phyloP scores from a whole-genome alignment of 192 early-diverging fungal genomes.

The Podila minutissima region DNA sequence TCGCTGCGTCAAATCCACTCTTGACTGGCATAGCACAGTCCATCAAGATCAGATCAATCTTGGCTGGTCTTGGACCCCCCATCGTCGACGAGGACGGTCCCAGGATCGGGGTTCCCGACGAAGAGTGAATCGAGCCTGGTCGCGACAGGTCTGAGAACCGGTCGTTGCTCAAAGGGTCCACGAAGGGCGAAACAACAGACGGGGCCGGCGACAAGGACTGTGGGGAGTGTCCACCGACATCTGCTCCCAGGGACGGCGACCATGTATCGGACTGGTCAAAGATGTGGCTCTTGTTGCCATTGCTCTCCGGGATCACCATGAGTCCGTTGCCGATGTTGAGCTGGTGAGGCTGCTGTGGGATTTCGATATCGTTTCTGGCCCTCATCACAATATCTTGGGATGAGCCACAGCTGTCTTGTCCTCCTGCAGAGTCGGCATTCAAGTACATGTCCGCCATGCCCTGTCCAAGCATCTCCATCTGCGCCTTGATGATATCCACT shows the following conservation, averaged over 20 bases:
- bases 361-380: too few relatives aligned
- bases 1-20: constrained; percentile 63
- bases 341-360: neutral
- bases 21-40: constrained; percentile 71
- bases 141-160: too few relatives aligned
- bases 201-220: neutral
- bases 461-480: constrained; percentile 13
- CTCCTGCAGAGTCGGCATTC: neutral
- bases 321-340: constrained; percentile 8
- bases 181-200: neutral
- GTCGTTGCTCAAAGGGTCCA: too few relatives aligned
- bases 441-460: neutral
- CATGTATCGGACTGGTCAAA: constrained; percentile 20
- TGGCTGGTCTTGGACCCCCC: neutral
- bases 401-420: neutral
- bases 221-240: neutral
- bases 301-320: constrained; percentile 12
- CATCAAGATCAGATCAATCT: constrained; percentile 58
- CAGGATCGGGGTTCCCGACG: constrained; percentile 1
- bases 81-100: neutral
- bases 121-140: too few relatives aligned
- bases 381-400: too few relatives aligned
- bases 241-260: neutral
- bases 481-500: constrained; percentile 53
- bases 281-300: constrained; percentile 21